phyloP scores from a whole-genome alignment of 345 rosid species.

The Eucalyptus microcorys region DNA sequence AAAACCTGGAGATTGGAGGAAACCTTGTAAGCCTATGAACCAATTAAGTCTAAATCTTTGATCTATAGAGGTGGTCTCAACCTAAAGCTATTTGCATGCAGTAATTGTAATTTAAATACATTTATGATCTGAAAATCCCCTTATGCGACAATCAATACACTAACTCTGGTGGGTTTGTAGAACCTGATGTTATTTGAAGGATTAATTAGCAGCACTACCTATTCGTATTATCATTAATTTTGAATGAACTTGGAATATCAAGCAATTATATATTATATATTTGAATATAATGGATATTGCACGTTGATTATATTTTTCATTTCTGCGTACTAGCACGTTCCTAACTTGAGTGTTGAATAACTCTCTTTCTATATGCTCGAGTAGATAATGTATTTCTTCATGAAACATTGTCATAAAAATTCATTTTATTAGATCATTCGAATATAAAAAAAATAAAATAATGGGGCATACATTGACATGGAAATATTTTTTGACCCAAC shows the following conservation, averaged over 20 bases:
- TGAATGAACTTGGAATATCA: background rate
- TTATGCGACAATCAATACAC: background rate
- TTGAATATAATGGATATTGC: background rate
- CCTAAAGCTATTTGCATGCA: background rate
- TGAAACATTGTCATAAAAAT: background rate
- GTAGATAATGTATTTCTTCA: background rate
- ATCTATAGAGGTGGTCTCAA: background rate
- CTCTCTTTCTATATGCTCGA: background rate
- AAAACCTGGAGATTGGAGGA: background rate
- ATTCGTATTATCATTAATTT: background rate
- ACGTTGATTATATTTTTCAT: background rate
- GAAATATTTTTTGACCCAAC: background rate
- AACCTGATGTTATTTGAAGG: background rate
- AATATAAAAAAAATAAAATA: background rate
- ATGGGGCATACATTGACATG: background rate
- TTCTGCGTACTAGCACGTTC: background rate
- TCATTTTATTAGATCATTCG: background rate
- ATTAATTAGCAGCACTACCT: background rate
- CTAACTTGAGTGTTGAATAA: background rate
- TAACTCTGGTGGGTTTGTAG: background rate
- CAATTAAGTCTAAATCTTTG: background rate
- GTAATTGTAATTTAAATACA: background rate
- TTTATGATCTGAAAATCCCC: background rate
- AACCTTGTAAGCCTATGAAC: background rate
- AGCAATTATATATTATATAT: background rate